phyloP scores from a whole-genome alignment of 495 filamentous ascomycete species.

The Aspergillus sclerotioniger region DNA sequence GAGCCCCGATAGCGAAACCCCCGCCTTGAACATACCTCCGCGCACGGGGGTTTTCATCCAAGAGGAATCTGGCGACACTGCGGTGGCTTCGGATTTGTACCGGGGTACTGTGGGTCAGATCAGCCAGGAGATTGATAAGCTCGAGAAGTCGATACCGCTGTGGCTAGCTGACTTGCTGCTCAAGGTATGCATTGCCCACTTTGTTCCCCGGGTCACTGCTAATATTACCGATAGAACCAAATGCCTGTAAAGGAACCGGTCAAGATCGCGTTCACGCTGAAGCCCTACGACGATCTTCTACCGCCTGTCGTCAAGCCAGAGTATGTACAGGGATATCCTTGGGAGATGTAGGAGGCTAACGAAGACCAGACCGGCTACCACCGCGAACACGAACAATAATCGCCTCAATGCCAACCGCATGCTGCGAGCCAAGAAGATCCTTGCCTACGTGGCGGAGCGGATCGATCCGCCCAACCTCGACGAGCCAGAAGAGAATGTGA shows the following conservation, averaged over 20 bases:
- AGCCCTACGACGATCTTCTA: slow-evolving; percentile 76
- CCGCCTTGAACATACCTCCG: slow-evolving; percentile 73
- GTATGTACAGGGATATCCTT: slow-evolving; percentile 24
- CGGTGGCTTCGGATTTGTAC: slow-evolving; percentile 89
- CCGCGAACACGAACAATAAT: slow-evolving; percentile 58
- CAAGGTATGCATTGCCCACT: slow-evolving; percentile 45
- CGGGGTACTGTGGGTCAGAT: slow-evolving; percentile 78
- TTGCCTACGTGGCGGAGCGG: slow-evolving; percentile 85
- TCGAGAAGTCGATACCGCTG: slow-evolving; percentile 80
- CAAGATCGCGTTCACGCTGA: slow-evolving; percentile 87
- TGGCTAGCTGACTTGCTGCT: slow-evolving; percentile 93
- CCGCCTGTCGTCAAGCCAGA: slow-evolving; percentile 67
- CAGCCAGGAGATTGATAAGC: slow-evolving; percentile 72
- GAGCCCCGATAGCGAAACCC: slow-evolving; percentile 79
- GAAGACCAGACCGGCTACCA: slow-evolving; percentile 24
- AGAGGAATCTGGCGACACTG: slow-evolving; percentile 83
- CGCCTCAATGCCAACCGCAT: slow-evolving; percentile 95
- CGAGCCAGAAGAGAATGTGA: slow-evolving; percentile 52
- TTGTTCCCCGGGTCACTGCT: neutral
- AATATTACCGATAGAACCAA: slow-evolving; percentile 56
- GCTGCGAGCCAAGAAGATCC: slow-evolving; percentile 93
- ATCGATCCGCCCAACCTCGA: slow-evolving; percentile 65
- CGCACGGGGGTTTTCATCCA: slow-evolving; percentile 89
- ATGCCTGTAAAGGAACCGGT: slow-evolving; percentile 86
- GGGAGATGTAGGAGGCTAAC: slow-evolving; percentile 11